These are phyloP conservation scores for Pichia sp. DNA, from an alignment of 1,139 yeast genomes.

Conservation along the genomic window DNA sequence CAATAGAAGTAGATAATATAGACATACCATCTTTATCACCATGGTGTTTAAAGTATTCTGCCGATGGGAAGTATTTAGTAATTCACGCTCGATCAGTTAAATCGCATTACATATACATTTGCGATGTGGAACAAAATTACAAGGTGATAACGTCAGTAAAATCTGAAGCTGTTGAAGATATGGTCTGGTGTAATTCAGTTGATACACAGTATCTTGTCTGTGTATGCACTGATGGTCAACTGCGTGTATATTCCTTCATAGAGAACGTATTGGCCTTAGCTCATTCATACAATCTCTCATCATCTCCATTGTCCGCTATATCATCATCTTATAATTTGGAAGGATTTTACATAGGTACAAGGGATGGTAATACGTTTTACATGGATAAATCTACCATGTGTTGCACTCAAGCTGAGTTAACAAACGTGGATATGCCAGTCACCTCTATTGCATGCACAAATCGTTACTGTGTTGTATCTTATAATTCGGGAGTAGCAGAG, in stretches of 20 bases:
- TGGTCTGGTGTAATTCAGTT: slow-evolving; percentile 9
- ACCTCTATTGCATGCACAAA: slow-evolving; percentile 5
- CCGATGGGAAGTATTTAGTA: slow-evolving; percentile 10
- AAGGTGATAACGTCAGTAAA: not conserved
- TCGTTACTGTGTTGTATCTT: slow-evolving; percentile 2
- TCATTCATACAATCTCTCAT: slow-evolving; percentile 11
- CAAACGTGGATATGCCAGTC: slow-evolving; percentile 12
- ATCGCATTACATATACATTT: slow-evolving; percentile 5
- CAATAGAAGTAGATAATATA: slow-evolving; percentile 2
- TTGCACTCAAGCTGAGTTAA: slow-evolving; percentile 9
- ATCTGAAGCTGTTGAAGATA: slow-evolving; percentile 5
- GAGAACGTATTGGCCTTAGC: not conserved
- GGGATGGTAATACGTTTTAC: slow-evolving; percentile 17
- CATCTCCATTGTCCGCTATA: slow-evolving; percentile 15
- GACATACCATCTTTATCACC: not conserved
- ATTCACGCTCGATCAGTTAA: slow-evolving; percentile 6
- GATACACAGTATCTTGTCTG: slow-evolving; percentile 1
- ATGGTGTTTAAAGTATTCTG: slow-evolving; percentile 11
- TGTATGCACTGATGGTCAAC: slow-evolving; percentile 13
- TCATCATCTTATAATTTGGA: not conserved
- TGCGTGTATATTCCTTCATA: slow-evolving; percentile 5
- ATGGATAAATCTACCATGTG: slow-evolving; percentile 13
- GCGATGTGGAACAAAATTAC: slow-evolving; percentile 6
- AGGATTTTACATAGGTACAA: slow-evolving; percentile 14
- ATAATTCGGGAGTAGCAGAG: slow-evolving; percentile 5